Evolutionary conservation across 2,329 filamentous ascomycete genomes (phyloP).

Genomic region (Coniochaeta sp.): DNA sequence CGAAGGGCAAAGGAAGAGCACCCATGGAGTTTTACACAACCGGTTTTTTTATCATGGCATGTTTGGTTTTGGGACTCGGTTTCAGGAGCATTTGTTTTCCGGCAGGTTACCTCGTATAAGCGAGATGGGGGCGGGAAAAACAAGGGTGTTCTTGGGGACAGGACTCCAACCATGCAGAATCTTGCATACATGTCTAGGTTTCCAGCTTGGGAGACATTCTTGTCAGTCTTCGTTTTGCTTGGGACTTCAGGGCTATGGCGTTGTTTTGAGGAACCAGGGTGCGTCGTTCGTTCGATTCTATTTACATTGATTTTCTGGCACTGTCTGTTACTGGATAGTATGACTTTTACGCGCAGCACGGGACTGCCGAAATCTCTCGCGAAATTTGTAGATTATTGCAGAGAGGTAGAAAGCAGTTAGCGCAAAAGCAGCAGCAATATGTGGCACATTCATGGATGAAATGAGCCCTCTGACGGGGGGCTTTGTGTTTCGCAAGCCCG

Average conservation of each 20-base stretch:
- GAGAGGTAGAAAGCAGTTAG: background rate
- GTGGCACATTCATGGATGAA: too few species aligned
- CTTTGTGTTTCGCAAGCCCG: background rate
- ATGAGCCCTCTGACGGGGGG: background rate
- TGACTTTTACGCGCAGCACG: background rate
- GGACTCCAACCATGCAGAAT: too few species aligned
- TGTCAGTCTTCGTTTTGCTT: too few species aligned
- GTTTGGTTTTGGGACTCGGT: background rate
- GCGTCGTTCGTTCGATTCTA: background rate
- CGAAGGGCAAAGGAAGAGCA: background rate
- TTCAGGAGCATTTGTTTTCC: background rate
- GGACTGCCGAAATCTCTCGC: background rate
- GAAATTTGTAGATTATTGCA: too few species aligned
- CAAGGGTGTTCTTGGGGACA: too few species aligned
- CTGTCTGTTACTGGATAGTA: background rate
- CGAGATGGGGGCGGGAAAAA: background rate
- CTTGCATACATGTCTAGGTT: too few species aligned
- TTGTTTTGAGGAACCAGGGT: background rate
- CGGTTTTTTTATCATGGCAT: background rate
- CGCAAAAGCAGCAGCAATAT: too few species aligned
- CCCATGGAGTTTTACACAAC: background rate
- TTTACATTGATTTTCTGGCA: background rate
- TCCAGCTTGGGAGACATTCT: too few species aligned
- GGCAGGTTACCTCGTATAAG: background rate
- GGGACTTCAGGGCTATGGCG: too few species aligned